phyloP scores from a whole-genome alignment of 2,329 filamentous ascomycete genomes.

The Fonsecaea nubica region DNA sequence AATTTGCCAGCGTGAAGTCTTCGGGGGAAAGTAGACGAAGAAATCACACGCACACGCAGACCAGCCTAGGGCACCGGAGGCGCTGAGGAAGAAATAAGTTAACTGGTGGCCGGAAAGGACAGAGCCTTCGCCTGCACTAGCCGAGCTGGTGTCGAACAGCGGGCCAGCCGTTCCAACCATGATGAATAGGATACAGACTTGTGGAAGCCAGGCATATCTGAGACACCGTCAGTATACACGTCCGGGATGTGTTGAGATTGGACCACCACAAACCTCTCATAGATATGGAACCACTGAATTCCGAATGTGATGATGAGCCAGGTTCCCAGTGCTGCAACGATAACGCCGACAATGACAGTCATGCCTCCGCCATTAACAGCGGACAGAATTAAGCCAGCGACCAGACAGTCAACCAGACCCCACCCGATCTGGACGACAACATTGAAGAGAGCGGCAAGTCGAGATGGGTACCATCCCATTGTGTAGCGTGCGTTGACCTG shows the following conservation, averaged over 20 bases:
- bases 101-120: conserved; percentile 7
- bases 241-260: not conserved
- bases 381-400: conserved; percentile 55
- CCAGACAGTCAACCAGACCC: conserved; percentile 42
- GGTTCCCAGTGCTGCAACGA: conserved; percentile 45
- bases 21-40: conserved; percentile 69
- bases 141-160: conserved; percentile 16
- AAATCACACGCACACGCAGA: conserved; percentile 23
- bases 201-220: conserved; percentile 47
- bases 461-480: conserved; percentile 72
- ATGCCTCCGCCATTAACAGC: conserved; percentile 48
- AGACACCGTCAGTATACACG: conserved; percentile 8
- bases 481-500: conserved; percentile 54
- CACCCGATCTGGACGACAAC: conserved; percentile 68
- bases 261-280: conserved; percentile 43
- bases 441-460: conserved; percentile 67
- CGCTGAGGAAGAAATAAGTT: conserved; percentile 22
- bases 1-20: conserved; percentile 59
- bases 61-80: conserved; percentile 24
- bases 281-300: conserved; percentile 52
- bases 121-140: not conserved
- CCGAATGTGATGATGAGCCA: conserved; percentile 50
- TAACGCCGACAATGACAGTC: conserved; percentile 49
- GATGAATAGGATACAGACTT: conserved; percentile 24
- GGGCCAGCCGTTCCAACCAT: conserved; percentile 20